Conservation (phyloP, 2,329 filamentous ascomycete genomes). For the Helotiales sp. region DNA sequence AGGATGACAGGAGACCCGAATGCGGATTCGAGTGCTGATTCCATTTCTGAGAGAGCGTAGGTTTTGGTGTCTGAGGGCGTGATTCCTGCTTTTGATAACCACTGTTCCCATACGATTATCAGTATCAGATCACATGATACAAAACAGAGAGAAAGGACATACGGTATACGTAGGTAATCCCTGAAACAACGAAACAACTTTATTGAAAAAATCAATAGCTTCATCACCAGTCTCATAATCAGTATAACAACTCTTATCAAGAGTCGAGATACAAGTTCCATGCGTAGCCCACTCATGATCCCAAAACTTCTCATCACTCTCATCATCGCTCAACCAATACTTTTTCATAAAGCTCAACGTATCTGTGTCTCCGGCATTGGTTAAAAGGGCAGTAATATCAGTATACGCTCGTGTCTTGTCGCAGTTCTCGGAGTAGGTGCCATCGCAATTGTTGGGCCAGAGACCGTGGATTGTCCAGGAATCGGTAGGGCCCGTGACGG, state of each 20-base stretch:
- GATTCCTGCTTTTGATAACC: slow-evolving; percentile 62
- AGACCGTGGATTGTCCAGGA: slow-evolving; percentile 72
- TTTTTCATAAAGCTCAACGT: slow-evolving; percentile 66
- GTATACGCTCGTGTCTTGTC: slow-evolving; percentile 61
- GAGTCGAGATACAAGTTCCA: slow-evolving; percentile 70
- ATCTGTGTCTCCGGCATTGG: slow-evolving; percentile 51
- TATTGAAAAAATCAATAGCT: slow-evolving; percentile 68
- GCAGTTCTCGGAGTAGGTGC: slow-evolving; percentile 66
- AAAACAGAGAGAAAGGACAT: slow-evolving; percentile 12
- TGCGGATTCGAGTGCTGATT: slow-evolving; percentile 42
- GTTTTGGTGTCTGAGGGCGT: slow-evolving; percentile 44
- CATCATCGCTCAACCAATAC: slow-evolving; percentile 52
- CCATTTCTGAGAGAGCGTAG: slow-evolving; percentile 45
- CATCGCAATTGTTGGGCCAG: slow-evolving; percentile 66
- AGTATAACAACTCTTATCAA: slow-evolving; percentile 66
- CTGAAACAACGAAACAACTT: slow-evolving; percentile 65
- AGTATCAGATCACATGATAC: background rate
- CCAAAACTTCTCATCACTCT: slow-evolving; percentile 59
- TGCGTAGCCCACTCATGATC: slow-evolving; percentile 76
- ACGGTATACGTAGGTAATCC: slow-evolving; percentile 63
- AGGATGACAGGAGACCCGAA: slow-evolving; percentile 48
- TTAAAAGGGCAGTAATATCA: slow-evolving; percentile 63
- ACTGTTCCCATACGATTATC: slow-evolving; percentile 32
- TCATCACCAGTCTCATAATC: slow-evolving; percentile 60
- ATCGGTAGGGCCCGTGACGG: slow-evolving; percentile 32